Percentiles rank a stretch among this genome's conserved stretches.
Evolutionary conservation across 768 basidiomycete species (phyloP).

Genomic region (Termitomyces titanicus): DNA sequence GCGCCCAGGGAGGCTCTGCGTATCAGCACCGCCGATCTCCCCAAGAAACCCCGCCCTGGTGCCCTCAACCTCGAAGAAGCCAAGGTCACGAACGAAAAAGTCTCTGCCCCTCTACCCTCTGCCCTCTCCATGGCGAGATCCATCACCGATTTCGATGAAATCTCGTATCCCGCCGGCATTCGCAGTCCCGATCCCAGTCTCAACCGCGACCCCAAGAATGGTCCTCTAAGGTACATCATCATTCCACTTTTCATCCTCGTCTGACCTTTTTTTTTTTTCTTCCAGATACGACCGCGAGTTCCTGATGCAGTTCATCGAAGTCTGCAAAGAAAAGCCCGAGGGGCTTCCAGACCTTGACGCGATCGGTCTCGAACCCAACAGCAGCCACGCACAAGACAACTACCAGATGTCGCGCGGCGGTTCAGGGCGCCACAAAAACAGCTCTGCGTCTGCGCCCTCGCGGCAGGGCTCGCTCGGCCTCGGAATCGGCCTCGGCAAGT

Average conservation of each 20-base stretch:
- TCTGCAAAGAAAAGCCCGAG: slow-evolving; percentile 96
- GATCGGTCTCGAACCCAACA: slow-evolving; percentile 81
- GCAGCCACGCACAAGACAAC: slow-evolving; percentile 42
- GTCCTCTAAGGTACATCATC: slow-evolving; percentile 74
- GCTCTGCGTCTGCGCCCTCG: slow-evolving; percentile 38
- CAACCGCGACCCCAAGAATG: slow-evolving; percentile 78
- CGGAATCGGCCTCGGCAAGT: slow-evolving; percentile 47
- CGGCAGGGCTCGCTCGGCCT: slow-evolving; percentile 47
- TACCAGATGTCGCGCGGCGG: slow-evolving; percentile 51
- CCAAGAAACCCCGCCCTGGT: slow-evolving; percentile 57
- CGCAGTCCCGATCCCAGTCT: slow-evolving; percentile 91
- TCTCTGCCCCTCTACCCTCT: slow-evolving; percentile 50
- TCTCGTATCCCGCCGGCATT: slow-evolving; percentile 82
- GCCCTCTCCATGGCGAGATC: slow-evolving; percentile 78
- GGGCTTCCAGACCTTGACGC: slow-evolving; percentile 84
- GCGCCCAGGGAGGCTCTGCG: slow-evolving; percentile 51
- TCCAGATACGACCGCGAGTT: slow-evolving; percentile 96
- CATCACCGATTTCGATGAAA: slow-evolving; percentile 75
- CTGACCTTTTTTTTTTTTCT: not conserved
- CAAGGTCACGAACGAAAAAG: slow-evolving; percentile 29
- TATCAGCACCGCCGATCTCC: slow-evolving; percentile 53
- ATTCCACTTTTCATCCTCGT: not conserved
- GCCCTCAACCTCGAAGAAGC: slow-evolving; percentile 66
- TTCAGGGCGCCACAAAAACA: slow-evolving; percentile 56
- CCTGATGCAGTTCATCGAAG: slow-evolving; percentile 91